Base-by-base conservation (phyloP, 352 stramenopile species). In the Globisporangium alternatum region DNA sequence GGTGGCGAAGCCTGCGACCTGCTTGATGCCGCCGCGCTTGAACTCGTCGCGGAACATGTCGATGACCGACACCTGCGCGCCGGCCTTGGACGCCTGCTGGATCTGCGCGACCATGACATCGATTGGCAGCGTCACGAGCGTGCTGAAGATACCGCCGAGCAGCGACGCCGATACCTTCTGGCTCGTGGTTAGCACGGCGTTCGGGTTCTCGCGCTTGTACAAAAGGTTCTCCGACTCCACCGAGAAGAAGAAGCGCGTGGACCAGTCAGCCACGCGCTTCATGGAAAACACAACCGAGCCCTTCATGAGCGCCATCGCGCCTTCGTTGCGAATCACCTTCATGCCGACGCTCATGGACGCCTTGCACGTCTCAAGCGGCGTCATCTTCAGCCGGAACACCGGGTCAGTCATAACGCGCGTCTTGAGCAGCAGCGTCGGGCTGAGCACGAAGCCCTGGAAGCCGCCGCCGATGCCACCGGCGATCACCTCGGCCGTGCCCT, bases 331-430 rank as follows among this genome's bases (percentile, higher is more conserved):
- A 59, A 98, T 95, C 62, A 98, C 90, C 54, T 94, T 90, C 69
- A 91, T 86, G 30, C 93, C 93, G 47, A 98, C 86, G 30, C 72
- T 70, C 58, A 95, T 75, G 57, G 81, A 95, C 67, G 91, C 82
- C 47, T 72, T 80, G 56, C 80, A 91, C 17, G 93, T 97, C 75
- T 97, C 78, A 10, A 86, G 63, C 13, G 82, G 71, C 51, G 77
- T 93, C 88, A 97, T 97, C n/a, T 87, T 81, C 56, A 93, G 77
- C 25, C 92, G 89, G 79, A 98, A 98, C 6, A 97, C 75, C 4
- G 88, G 83, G 66, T 98, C 90, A 1, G 93, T 98, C 93, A 98
- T 98, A 47, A 98, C 93, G 48, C 93, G 88, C 52, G 93, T 98
- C 80, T 98, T 98, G 45, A 98, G 78, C 56, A 98, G 76, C 57